A percentile compares a stretch with the other conserved stretches of the same genome.
Conservation (phyloP, 2,329 filamentous ascomycete genomes). For the Lasiodiplodia sp. region DNA sequence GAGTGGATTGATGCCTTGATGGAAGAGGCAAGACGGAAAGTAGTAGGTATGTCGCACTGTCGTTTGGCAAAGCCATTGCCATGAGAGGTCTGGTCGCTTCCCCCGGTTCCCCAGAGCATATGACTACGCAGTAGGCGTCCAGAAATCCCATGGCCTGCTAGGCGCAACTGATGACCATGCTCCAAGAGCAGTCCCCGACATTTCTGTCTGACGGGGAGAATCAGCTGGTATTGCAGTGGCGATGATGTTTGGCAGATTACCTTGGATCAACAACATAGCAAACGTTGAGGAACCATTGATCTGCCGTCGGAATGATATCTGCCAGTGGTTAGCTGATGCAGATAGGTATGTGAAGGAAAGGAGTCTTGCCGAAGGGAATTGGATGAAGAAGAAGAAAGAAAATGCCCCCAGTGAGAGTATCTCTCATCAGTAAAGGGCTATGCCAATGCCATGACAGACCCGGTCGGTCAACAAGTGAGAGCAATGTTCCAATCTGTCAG, state of each 20-base stretch:
- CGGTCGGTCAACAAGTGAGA: neutral
- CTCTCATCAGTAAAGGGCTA: neutral
- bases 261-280: neutral
- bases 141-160: neutral
- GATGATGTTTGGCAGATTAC: neutral
- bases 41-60: neutral
- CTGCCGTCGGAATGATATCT: neutral
- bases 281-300: neutral
- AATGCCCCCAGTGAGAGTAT: neutral
- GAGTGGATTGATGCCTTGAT: too few relatives aligned
- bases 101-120: too few relatives aligned
- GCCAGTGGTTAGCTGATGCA: too few relatives aligned
- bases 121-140: too few relatives aligned
- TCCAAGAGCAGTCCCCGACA: slow-evolving; percentile 5
- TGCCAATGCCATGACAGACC: neutral
- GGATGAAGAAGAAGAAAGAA: neutral
- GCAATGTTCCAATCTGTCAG: neutral
- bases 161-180: neutral
- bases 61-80: too few relatives aligned
- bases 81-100: too few relatives aligned
- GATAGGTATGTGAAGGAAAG: too few relatives aligned
- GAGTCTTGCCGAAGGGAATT: neutral
- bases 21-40: neutral
- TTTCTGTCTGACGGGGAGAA: slow-evolving; percentile 5
- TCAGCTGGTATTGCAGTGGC: neutral